Percentiles rank a stretch among this genome's conserved stretches.
Conservation (phyloP, 164 flowering plant species). For the Platanus orientalis region DNA sequence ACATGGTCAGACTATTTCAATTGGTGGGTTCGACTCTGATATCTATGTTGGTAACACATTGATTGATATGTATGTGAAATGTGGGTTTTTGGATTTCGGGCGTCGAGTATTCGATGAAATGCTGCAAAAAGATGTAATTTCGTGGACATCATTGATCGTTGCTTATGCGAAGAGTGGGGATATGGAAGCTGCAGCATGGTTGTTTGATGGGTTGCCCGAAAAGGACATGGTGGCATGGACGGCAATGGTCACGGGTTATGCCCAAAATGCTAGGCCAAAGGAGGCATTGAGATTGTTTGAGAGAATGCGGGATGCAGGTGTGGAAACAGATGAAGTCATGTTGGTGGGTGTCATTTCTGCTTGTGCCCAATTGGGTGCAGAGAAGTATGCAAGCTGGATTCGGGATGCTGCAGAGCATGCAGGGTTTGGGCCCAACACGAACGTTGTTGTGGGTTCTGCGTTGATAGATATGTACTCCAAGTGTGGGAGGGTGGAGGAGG, state of each 20-base stretch:
- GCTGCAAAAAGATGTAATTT: slow-evolving; percentile 5
- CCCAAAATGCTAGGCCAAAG: slow-evolving; percentile 29
- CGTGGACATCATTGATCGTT: slow-evolving; percentile 29
- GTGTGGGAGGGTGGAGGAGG: not conserved
- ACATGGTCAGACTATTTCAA: slow-evolving; percentile 42
- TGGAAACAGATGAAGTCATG: slow-evolving; percentile 30
- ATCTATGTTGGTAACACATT: slow-evolving; percentile 47
- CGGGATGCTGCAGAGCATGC: slow-evolving; percentile 22
- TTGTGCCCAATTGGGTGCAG: slow-evolving; percentile 33
- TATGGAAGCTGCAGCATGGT: slow-evolving; percentile 23
- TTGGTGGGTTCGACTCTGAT: slow-evolving; percentile 54
- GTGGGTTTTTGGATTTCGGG: slow-evolving; percentile 23
- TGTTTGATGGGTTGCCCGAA: slow-evolving; percentile 20
- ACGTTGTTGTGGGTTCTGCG: slow-evolving; percentile 16
- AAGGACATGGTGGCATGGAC: slow-evolving; percentile 37
- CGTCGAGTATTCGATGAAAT: slow-evolving; percentile 4
- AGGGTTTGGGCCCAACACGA: slow-evolving; percentile 17
- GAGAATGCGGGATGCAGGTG: slow-evolving; percentile 9
- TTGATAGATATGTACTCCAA: not conserved
- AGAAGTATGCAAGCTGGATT: slow-evolving; percentile 27
- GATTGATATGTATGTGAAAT: slow-evolving; percentile 32
- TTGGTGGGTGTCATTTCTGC: slow-evolving; percentile 31
- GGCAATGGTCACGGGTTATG: slow-evolving; percentile 32
- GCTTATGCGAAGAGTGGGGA: slow-evolving; percentile 27
- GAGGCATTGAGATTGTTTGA: slow-evolving; percentile 23